Evolutionary conservation across 495 filamentous ascomycete species (phyloP).

Genomic region (Aspergillus olivimuriae): DNA sequence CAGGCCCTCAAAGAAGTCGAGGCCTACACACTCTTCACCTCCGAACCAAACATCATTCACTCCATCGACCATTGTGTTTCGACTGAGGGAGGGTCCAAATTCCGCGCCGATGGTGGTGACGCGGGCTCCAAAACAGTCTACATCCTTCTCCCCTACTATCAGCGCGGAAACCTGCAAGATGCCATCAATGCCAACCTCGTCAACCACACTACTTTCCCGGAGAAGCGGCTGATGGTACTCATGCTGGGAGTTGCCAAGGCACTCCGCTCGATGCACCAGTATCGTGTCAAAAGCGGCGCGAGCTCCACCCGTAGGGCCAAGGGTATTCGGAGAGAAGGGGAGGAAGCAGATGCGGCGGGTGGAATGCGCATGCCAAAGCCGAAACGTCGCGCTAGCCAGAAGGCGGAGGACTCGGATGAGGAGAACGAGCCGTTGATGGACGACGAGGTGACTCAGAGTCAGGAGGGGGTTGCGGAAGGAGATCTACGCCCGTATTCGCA

Average conservation of each 20-base stretch:
- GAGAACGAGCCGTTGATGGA: conserved; percentile 80
- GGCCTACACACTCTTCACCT: conserved; percentile 83
- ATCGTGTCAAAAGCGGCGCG: conserved; percentile 56
- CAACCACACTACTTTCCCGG: conserved; percentile 91
- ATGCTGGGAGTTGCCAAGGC: conserved; percentile 90
- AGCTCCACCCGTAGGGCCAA: conserved; percentile 53
- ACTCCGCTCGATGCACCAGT: conserved; percentile 84
- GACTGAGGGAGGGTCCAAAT: conserved; percentile 53
- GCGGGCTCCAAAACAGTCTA: conserved; percentile 85
- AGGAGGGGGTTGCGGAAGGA: conserved; percentile 66
- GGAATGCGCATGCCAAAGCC: conserved; percentile 48
- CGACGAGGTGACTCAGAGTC: conserved; percentile 65
- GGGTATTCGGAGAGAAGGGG: conserved; percentile 51
- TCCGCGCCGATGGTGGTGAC: conserved; percentile 49
- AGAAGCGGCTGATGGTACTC: conserved; percentile 78
- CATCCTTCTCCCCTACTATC: conserved; percentile 91
- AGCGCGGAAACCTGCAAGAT: conserved; percentile 91
- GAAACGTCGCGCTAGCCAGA: conserved; percentile 38
- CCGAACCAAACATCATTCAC: conserved; percentile 81
- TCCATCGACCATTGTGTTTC: conserved; percentile 76
- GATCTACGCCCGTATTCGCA: conserved; percentile 81
- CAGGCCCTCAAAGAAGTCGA: conserved; percentile 95
- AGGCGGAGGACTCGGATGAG: conserved; percentile 56
- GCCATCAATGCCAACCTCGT: conserved; percentile 97
- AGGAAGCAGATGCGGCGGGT: conserved; percentile 53